Percentiles rank a stretch among this genome's conserved stretches.
phyloP scores from a whole-genome alignment of 139 green algal genomes.

The Ettlia oleoabundans region DNA sequence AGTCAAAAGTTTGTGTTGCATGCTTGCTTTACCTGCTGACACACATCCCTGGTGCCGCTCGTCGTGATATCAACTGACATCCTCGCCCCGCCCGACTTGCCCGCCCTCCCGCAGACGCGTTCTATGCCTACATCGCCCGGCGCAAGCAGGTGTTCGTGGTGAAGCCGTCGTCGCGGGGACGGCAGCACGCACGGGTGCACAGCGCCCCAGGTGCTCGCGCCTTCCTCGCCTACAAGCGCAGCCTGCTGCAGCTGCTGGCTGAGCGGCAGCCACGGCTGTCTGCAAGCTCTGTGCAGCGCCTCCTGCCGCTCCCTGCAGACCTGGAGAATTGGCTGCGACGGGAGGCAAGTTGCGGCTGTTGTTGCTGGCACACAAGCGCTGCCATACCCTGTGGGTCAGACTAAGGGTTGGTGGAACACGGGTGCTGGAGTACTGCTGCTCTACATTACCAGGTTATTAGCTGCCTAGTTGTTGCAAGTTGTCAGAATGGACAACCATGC shows the following conservation, averaged over 20 bases:
- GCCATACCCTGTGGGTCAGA: too few species aligned
- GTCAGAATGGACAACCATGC: too few species aligned
- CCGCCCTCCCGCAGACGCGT: not conserved
- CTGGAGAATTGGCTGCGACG: not conserved
- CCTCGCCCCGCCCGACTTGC: too few species aligned
- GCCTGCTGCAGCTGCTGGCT: constrained; percentile 16
- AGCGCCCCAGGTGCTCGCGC: not conserved
- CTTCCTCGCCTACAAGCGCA: constrained; percentile 7
- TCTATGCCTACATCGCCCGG: not conserved
- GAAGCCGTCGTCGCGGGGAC: too few species aligned
- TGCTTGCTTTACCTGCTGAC: not conserved
- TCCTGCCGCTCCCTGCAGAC: not conserved
- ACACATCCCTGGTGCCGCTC: not conserved
- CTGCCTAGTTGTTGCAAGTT: too few species aligned
- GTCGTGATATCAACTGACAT: not conserved
- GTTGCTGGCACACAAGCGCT: too few species aligned
- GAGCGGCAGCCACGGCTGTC: constrained; percentile 2
- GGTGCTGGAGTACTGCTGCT: too few species aligned
- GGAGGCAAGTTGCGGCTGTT: constrained; percentile 10
- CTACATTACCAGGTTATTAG: too few species aligned
- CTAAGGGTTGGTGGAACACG: too few species aligned
- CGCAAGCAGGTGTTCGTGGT: constrained; percentile 18
- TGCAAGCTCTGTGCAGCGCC: not conserved
- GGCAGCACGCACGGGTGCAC: not conserved
- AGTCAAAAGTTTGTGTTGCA: too few species aligned